Base-by-base conservation (phyloP, 495 filamentous ascomycete species). In the Daldinia vernicosa region DNA sequence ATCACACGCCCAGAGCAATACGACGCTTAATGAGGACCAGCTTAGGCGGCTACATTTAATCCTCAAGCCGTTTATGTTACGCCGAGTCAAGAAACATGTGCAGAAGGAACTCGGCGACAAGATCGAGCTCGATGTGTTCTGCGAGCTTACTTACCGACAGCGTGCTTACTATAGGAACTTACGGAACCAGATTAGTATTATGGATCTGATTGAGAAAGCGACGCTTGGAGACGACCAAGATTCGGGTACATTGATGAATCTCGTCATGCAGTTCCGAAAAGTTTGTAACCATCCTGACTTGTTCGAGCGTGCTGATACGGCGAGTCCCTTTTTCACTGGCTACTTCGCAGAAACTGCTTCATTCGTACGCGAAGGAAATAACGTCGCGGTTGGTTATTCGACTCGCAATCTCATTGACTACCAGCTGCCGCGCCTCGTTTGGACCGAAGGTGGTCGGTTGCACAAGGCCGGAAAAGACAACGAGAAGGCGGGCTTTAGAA, bases 211-310 rank as follows among this genome's bases (percentile, higher is more conserved):
- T 67, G 95, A 99, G 80, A 98, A 98, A 85, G 94, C 94, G 11
- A 92, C 94, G 4, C 84, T 95, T 58, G 96, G 96, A 33, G 95
- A 97, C 74, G 95, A 99, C 40, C 89, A 93, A 70, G 96, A 98
- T 74, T 95, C 93, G 28, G 93, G 93, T 14, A 99, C 94, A 17
- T 78, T 99, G 75, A 99, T 99, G 95, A 99, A 98, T 78, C 84
- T 99, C 67, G 95, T 99, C 62, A 99, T 99, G 95, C 96, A 99
- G 80, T 99, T 99, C 87, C 89, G 95, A 61, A 99, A 99, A 83
- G 96, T 99, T 58, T 99, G 95, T 84, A 99, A 99, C 75, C 95
- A 99, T 78, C 95, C 95, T 2, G 95, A 99, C 81, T 83, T 99
- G 22, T 98, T 98, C 67, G 94, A 99, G 78, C 89, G 96, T 47